Evolutionary conservation across 140 eudicot genomes (phyloP).

Genomic region (Oenanthe javanica): DNA sequence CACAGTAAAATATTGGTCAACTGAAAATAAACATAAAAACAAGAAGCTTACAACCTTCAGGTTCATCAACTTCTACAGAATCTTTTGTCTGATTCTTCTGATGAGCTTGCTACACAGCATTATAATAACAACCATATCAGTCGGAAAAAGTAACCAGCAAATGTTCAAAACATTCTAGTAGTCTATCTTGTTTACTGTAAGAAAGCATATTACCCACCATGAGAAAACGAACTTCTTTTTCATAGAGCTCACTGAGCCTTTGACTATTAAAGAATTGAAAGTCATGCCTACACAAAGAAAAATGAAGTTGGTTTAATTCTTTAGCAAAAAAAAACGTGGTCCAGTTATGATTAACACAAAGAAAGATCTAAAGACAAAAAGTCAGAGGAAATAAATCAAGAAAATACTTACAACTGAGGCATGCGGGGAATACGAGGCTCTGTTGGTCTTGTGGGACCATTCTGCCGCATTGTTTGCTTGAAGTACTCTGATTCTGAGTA

Average conservation of each 20-base stretch:
- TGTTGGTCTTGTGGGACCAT: slow-evolving; percentile 81
- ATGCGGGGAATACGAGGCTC: slow-evolving; percentile 98
- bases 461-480: slow-evolving; percentile 98
- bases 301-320: background rate
- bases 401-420: slow-evolving; percentile 84
- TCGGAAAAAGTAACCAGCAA: background rate
- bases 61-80: slow-evolving; percentile 88
- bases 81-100: slow-evolving; percentile 90
- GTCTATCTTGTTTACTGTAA: background rate
- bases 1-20: background rate
- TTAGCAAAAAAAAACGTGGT: background rate
- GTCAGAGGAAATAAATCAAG: background rate
- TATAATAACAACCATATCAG: background rate
- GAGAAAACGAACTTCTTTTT: slow-evolving; percentile 97
- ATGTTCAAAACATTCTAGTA: background rate
- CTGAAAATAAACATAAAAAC: background rate
- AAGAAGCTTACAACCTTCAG: slow-evolving; percentile 52
- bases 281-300: slow-evolving; percentile 63
- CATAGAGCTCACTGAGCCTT: slow-evolving; percentile 93
- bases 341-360: background rate
- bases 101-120: slow-evolving; percentile 53
- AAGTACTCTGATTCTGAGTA: slow-evolving; percentile 98
- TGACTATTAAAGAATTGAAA: slow-evolving; percentile 97
- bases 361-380: background rate
- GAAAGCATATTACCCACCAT: slow-evolving; percentile 49